phyloP scores from a whole-genome alignment of 768 basidiomycete genomes.

The Lactarius psammicola region DNA sequence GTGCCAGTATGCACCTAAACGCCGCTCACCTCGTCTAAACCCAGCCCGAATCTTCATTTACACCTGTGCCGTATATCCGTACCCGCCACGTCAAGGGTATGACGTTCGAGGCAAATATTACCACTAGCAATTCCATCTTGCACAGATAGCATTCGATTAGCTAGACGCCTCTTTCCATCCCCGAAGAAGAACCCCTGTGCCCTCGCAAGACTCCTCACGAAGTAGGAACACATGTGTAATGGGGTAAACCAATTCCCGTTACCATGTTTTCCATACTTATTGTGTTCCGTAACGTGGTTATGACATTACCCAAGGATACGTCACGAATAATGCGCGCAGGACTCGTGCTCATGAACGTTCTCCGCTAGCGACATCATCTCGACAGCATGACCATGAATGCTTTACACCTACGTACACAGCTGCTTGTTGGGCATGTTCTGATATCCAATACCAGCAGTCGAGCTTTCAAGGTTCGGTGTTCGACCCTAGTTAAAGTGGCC shows the following conservation, averaged over 20 bases:
- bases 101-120: background rate
- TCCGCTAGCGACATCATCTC: background rate
- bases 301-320: background rate
- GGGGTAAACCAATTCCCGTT: too few species aligned
- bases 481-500: background rate
- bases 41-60: background rate
- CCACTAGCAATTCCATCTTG: background rate
- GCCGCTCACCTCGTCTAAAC: background rate
- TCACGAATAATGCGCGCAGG: background rate
- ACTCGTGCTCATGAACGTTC: background rate
- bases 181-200: too few species aligned
- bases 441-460: too few species aligned
- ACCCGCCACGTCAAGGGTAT: background rate
- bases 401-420: background rate
- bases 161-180: background rate
- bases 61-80: background rate
- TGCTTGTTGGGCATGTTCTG: background rate
- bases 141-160: background rate
- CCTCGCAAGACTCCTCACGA: background rate
- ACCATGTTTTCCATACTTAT: background rate
- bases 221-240: background rate
- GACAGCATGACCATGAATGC: background rate
- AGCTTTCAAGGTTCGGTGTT: background rate
- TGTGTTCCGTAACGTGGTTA: background rate
- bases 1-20: background rate